Evolutionary conservation across 2,329 filamentous ascomycete species (phyloP).

Genomic region (Penicillium sp.): DNA sequence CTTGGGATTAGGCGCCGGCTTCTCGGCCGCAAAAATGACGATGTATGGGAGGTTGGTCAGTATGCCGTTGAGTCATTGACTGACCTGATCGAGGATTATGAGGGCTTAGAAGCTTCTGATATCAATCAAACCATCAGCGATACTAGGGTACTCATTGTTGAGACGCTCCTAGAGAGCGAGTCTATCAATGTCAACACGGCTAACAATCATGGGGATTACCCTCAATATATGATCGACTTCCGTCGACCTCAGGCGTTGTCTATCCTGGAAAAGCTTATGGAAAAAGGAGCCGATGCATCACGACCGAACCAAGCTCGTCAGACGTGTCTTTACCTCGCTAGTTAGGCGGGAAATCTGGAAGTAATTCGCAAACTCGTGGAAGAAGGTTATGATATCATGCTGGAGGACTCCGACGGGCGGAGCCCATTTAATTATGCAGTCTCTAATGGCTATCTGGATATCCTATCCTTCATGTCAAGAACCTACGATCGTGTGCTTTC

Average conservation of each 20-base stretch:
- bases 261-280: slow-evolving; percentile 12
- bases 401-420: slow-evolving; percentile 8
- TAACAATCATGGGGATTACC: slow-evolving; percentile 14
- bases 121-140: slow-evolving; percentile 9
- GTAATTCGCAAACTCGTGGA: slow-evolving; percentile 13
- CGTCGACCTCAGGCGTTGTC: slow-evolving; percentile 1
- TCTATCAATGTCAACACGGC: slow-evolving; percentile 14
- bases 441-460: not conserved
- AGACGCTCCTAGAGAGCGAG: slow-evolving; percentile 10
- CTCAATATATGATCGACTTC: slow-evolving; percentile 17
- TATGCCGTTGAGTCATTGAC: slow-evolving; percentile 12
- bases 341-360: slow-evolving; percentile 13
- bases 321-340: slow-evolving; percentile 18
- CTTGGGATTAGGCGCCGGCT: slow-evolving; percentile 12
- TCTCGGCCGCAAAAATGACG: slow-evolving; percentile 10
- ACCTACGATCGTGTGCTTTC: slow-evolving; percentile 3
- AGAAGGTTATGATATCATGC: slow-evolving; percentile 9
- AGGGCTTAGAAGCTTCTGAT: slow-evolving; percentile 11
- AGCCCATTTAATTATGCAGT: slow-evolving; percentile 12
- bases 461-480: slow-evolving; percentile 8
- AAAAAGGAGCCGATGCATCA: slow-evolving; percentile 13
- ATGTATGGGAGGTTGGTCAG: slow-evolving; percentile 11
- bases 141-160: slow-evolving; percentile 8
- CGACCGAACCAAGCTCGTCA: slow-evolving; percentile 8
- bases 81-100: slow-evolving; percentile 9